phyloP scores from a whole-genome alignment of 768 basidiomycete genomes.

The Kondoa malvinella region DNA sequence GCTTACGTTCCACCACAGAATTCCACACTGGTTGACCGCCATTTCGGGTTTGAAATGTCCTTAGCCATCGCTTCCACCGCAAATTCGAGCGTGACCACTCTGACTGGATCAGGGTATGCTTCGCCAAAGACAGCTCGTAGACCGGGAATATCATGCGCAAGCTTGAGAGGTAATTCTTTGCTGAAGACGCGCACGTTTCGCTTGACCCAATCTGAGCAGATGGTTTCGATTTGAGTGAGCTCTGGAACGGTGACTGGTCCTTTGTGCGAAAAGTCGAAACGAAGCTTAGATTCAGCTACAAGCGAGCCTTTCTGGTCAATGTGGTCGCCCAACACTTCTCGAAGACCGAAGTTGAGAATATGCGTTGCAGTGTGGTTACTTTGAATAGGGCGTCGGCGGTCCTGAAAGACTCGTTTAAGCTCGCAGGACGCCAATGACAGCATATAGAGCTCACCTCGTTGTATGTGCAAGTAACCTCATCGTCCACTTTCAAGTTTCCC shows the following conservation, averaged over 20 bases:
- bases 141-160: constrained; percentile 75
- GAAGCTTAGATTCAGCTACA: constrained; percentile 83
- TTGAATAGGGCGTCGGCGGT: constrained; percentile 82
- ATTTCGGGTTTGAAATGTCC: constrained; percentile 75
- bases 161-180: constrained; percentile 60
- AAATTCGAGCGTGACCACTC: constrained; percentile 80
- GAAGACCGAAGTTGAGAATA: constrained; percentile 82
- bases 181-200: constrained; percentile 75
- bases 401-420: constrained; percentile 40
- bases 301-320: constrained; percentile 96
- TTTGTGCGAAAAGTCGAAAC: constrained; percentile 98
- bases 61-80: constrained; percentile 67
- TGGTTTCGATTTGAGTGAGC: constrained; percentile 60
- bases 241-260: constrained; percentile 61
- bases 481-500: constrained; percentile 58
- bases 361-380: constrained; percentile 99
- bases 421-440: neutral
- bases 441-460: constrained; percentile 49
- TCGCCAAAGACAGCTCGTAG: constrained; percentile 94
- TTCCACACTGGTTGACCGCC: constrained; percentile 80
- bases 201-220: constrained; percentile 76
- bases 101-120: constrained; percentile 89
- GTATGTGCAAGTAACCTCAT: constrained; percentile 72
- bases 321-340: constrained; percentile 89
- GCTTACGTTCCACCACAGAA: constrained; percentile 94